Conservation (phyloP, 2,329 filamentous ascomycete genomes). For the Phialocephala sp. region DNA sequence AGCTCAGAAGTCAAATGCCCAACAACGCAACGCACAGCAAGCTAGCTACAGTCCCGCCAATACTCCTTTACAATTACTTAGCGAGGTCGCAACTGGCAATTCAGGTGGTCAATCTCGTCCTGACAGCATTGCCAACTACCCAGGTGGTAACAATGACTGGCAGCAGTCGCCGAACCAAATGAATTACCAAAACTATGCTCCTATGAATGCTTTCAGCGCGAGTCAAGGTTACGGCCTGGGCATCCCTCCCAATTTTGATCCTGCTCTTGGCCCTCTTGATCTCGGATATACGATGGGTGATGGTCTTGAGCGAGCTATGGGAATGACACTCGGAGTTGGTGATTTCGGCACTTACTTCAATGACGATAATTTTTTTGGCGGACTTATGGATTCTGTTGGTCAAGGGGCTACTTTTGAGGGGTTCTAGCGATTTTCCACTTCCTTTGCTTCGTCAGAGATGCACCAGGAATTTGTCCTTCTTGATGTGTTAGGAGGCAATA, state of each 20-base stretch:
- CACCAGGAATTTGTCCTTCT: background rate
- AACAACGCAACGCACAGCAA: constrained; percentile 33
- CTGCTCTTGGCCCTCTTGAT: constrained; percentile 36
- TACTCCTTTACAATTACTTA: constrained; percentile 47
- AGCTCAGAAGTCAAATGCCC: constrained; percentile 14
- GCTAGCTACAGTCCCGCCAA: constrained; percentile 41
- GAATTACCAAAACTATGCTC: constrained; percentile 28
- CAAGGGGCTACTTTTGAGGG: constrained; percentile 33
- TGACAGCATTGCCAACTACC: constrained; percentile 34
- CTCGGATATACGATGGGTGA: constrained; percentile 41
- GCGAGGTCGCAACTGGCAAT: constrained; percentile 48
- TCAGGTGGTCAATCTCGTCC: constrained; percentile 37
- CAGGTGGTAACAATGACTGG: constrained; percentile 33
- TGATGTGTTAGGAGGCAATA: background rate
- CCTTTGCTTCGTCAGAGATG: background rate
- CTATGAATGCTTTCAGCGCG: constrained; percentile 8
- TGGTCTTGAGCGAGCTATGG: constrained; percentile 43
- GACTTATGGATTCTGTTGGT: constrained; percentile 37
- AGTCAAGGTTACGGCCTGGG: constrained; percentile 22
- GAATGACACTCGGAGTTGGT: constrained; percentile 41
- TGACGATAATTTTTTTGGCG: constrained; percentile 41
- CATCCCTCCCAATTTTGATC: constrained; percentile 38
- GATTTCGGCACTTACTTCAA: constrained; percentile 41
- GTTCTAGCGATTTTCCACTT: background rate
- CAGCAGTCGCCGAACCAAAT: constrained; percentile 25